Evolutionary conservation across 2,329 filamentous ascomycete genomes (phyloP).

Genomic region (Purpureocillium lavendulum): DNA sequence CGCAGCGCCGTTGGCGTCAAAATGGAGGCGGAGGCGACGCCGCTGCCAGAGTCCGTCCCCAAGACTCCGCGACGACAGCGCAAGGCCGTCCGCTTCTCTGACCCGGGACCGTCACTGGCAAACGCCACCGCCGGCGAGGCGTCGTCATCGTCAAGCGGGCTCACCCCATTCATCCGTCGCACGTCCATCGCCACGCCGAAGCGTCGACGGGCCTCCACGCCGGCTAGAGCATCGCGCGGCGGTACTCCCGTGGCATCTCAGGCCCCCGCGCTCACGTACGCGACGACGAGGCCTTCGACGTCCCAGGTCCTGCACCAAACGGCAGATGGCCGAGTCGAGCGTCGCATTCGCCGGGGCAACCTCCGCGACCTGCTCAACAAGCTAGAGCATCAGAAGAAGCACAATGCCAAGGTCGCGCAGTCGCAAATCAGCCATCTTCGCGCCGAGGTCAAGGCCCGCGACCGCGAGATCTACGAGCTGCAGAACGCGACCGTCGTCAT

Average conservation of each 20-base stretch:
- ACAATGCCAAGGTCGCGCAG: slow-evolving; percentile 26
- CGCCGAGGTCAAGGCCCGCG: slow-evolving; percentile 37
- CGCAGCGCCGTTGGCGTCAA: slow-evolving; percentile 30
- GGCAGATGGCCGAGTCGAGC: slow-evolving; percentile 47
- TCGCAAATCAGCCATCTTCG: slow-evolving; percentile 41
- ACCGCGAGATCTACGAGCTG: slow-evolving; percentile 44
- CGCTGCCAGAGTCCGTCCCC: slow-evolving; percentile 8
- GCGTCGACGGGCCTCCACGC: slow-evolving; percentile 38
- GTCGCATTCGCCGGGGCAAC: slow-evolving; percentile 46
- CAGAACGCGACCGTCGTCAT: slow-evolving; percentile 40
- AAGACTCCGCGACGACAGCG: slow-evolving; percentile 25
- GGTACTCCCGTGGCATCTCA: too few relatives aligned
- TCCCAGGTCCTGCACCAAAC: slow-evolving; percentile 42
- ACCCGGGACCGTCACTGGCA: slow-evolving; percentile 35
- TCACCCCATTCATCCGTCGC: slow-evolving; percentile 51
- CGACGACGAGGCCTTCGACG: too few relatives aligned
- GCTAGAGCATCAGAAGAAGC: slow-evolving; percentile 38
- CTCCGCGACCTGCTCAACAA: slow-evolving; percentile 51
- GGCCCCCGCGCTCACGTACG: too few relatives aligned
- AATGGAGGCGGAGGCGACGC: slow-evolving; percentile 10
- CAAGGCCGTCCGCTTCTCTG: slow-evolving; percentile 51
- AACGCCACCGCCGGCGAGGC: slow-evolving; percentile 12
- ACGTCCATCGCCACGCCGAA: slow-evolving; percentile 33
- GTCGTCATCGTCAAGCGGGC: slow-evolving; percentile 37
- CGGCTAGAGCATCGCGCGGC: slow-evolving; percentile 14